Evolutionary conservation across 495 filamentous ascomycete species (phyloP).

Genomic region (Cairneyella variabilis): DNA sequence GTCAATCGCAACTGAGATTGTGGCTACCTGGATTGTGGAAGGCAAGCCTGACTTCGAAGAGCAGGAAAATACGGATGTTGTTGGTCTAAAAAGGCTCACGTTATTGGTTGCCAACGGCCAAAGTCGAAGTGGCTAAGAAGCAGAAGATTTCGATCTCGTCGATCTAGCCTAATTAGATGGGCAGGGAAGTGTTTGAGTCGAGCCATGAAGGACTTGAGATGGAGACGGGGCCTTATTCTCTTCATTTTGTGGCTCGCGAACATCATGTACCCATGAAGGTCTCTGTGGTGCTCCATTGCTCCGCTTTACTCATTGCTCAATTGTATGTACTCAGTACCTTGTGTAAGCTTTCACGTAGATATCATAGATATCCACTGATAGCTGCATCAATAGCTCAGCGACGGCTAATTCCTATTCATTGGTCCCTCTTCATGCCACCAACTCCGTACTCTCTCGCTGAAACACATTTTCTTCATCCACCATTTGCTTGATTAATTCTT

Average conservation of each 20-base stretch:
- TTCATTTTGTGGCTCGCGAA: constrained; percentile 28
- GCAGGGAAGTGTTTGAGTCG: neutral
- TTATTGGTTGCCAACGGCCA: neutral
- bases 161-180: neutral
- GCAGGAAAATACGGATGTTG: neutral
- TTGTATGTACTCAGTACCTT: no score
- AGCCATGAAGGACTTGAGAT: constrained; percentile 21
- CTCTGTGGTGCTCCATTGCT: neutral
- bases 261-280: constrained; percentile 9
- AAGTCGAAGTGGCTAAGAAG: constrained; percentile 2
- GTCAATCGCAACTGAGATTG: constrained; percentile 30
- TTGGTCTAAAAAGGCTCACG: neutral
- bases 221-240: constrained; percentile 25
- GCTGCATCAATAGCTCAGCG: no score
- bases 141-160: constrained; percentile 9
- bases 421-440: no score
- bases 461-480: no score
- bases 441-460: no score
- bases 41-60: neutral
- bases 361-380: no score
- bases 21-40: constrained; percentile 41
- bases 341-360: no score
- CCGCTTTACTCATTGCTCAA: neutral
- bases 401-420: no score
- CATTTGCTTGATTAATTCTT: no score